Percentiles rank a stretch among this genome's conserved stretches.
These are phyloP conservation scores for Barbatosphaeria neglecta DNA, from an alignment of 495 filamentous ascomycete genomes.

Conservation along the genomic window DNA sequence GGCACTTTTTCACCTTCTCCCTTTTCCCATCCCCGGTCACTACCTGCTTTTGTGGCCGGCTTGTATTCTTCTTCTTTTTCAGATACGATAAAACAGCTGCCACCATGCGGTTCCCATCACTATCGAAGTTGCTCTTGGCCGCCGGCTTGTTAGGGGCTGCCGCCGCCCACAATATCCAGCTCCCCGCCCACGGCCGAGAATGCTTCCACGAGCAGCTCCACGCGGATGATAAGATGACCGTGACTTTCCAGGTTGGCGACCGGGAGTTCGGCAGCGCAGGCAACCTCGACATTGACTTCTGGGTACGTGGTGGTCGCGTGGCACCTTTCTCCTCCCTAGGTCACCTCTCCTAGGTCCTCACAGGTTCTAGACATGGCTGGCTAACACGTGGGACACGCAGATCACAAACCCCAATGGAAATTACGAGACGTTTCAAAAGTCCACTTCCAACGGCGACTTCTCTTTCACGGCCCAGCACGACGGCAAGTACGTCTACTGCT, in stretches of 20 bases:
- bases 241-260: constrained; percentile 96
- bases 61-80: too few relatives aligned
- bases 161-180: constrained; percentile 86
- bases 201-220: constrained; percentile 95
- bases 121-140: constrained; percentile 50
- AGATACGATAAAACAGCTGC: constrained; percentile 1
- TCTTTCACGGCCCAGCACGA: constrained; percentile 77
- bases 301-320: constrained; percentile 48
- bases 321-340: constrained; percentile 1
- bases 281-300: constrained; percentile 95
- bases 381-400: constrained; percentile 26
- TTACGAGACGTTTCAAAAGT: constrained; percentile 66
- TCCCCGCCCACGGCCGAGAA: constrained; percentile 80
- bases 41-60: too few relatives aligned
- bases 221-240: constrained; percentile 93
- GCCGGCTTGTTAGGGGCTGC: constrained; percentile 48
- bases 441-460: constrained; percentile 80
- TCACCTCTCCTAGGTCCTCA: background rate
- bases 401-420: constrained; percentile 70
- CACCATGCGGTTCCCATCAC: constrained; percentile 20
- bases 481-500: constrained; percentile 91
- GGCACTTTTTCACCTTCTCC: background rate
- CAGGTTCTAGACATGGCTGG: background rate
- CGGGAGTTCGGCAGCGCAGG: constrained; percentile 89
- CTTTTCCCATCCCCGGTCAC: background rate